Evolutionary conservation across 495 filamentous ascomycete genomes (phyloP), one percentile per base, ranked within the genome.

Genomic region (Neohortaea acidophila): DNA sequence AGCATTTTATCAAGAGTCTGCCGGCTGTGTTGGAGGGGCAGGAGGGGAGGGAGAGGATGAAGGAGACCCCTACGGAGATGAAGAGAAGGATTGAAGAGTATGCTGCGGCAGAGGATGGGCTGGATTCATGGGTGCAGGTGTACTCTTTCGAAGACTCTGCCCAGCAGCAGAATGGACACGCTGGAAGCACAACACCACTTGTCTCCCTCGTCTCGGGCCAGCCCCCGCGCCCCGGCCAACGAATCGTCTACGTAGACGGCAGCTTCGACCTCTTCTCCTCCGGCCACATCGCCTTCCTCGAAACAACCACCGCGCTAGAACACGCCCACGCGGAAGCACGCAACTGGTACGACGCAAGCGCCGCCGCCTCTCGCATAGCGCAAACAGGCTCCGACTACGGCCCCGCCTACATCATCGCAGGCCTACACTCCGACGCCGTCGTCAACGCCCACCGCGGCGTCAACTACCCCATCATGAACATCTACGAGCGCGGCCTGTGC

Each of bases 381-480:
- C 73, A 75, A 36, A 39, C 55, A 13, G 75, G 73, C 4, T 66
- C 64, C 23, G 81, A 92, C 52, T 89, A 87, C 54, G 67, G 70
- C 0, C 81, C 84, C 0, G 76, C 73, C 13, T 99, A 81, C 54
- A 68, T 99, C 32, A 72, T 96, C 45, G 84, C 80, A 4, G 89
- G 89, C 19, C 75, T 99, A 20, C 91, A 99, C 53, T 79, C 91
- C 52, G 89, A 99, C 58, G 70, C 77, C 44, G 84, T 87, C 28
- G 89, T 99, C 54, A 96, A 96, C 58, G 58, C 75, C 48, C 87
- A 81, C 80, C 94, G 96, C 61, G 86, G 91, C 8, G 63, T 94
- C 46, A 99, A 99, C 59, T 96, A 94, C 55, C 89, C 89, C 1
- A 94, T 99, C 56, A 99, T 96, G 89, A 94, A 94, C 61, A 84